Evolutionary conservation across 2,329 filamentous ascomycete species (phyloP).

Genomic region (Fusarium sp.): DNA sequence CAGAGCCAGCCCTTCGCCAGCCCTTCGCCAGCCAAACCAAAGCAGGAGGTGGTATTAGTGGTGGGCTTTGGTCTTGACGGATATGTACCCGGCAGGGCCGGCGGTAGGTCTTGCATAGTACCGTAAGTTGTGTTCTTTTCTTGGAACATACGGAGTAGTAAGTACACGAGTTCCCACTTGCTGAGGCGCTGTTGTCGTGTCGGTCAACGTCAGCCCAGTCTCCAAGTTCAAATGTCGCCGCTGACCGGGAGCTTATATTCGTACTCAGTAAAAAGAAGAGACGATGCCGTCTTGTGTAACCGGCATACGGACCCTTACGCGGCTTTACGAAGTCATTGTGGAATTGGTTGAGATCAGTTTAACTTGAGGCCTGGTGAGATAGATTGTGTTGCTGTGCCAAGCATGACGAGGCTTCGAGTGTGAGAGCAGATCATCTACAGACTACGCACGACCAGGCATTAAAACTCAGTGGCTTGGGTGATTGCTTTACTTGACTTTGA

Average conservation of each 20-base stretch:
- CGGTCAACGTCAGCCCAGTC: constrained; percentile 35
- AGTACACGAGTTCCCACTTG: constrained; percentile 11
- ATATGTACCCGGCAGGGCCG: constrained; percentile 34
- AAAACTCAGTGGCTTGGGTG: neutral
- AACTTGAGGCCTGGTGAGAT: constrained; percentile 7
- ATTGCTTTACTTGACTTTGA: constrained; percentile 8
- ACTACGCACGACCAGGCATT: neutral
- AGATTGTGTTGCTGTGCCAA: neutral
- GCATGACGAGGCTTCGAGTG: constrained; percentile 9
- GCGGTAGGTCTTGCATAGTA: neutral
- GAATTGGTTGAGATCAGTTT: constrained; percentile 3
- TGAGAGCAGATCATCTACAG: neutral
- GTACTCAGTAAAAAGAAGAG: neutral
- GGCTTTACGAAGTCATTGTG: neutral
- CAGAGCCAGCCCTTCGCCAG: constrained; percentile 17
- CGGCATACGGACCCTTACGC: constrained; percentile 1
- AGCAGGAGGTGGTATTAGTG: constrained; percentile 28
- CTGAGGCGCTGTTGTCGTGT: constrained; percentile 1
- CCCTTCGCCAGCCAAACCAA: constrained; percentile 24
- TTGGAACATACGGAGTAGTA: constrained; percentile 30
- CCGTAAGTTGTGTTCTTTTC: constrained; percentile 27
- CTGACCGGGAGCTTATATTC: constrained; percentile 23
- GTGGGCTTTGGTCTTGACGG: constrained; percentile 29
- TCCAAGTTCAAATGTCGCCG: constrained; percentile 16
- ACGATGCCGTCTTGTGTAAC: constrained; percentile 31